Evolutionary conservation across 768 basidiomycete species (phyloP).

Genomic region (Xerocomellus amylosporus): DNA sequence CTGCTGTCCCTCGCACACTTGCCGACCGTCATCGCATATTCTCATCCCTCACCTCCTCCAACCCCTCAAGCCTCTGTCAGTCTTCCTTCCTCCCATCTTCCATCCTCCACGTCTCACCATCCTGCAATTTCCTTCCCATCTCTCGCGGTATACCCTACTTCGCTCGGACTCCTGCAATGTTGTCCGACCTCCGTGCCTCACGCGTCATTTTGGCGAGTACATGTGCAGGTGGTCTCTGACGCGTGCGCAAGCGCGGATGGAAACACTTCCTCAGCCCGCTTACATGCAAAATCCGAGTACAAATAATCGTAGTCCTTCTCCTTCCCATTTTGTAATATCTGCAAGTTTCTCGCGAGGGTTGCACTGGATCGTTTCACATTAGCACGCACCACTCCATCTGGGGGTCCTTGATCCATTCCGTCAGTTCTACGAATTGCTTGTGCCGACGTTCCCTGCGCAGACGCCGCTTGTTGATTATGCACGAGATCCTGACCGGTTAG

Average conservation of each 20-base stretch:
- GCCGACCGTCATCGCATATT: conserved; percentile 24
- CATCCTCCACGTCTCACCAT: conserved; percentile 33
- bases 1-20: neutral
- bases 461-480: conserved; percentile 61
- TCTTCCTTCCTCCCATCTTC: conserved; percentile 34
- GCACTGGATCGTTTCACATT: conserved; percentile 28
- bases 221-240: conserved; percentile 63
- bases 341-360: conserved; percentile 34
- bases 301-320: conserved; percentile 43
- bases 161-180: conserved; percentile 50
- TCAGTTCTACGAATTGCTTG: conserved; percentile 32
- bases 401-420: conserved; percentile 36
- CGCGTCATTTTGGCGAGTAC: conserved; percentile 51
- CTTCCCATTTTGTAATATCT: conserved; percentile 34
- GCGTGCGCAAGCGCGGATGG: conserved; percentile 43
- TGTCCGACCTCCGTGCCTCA: conserved; percentile 46
- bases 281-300: conserved; percentile 47
- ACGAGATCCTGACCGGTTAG: conserved; percentile 68
- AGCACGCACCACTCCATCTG: conserved; percentile 29
- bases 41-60: conserved; percentile 30
- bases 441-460: conserved; percentile 44
- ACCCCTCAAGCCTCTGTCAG: conserved; percentile 23
- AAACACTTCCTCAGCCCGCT: conserved; percentile 62
- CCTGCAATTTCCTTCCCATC: conserved; percentile 49
- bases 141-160: conserved; percentile 69